A percentile compares a stretch with the other conserved stretches of the same genome.
Evolutionary conservation across 306 rosid species (phyloP).

Genomic region (Rosa multiflora): DNA sequence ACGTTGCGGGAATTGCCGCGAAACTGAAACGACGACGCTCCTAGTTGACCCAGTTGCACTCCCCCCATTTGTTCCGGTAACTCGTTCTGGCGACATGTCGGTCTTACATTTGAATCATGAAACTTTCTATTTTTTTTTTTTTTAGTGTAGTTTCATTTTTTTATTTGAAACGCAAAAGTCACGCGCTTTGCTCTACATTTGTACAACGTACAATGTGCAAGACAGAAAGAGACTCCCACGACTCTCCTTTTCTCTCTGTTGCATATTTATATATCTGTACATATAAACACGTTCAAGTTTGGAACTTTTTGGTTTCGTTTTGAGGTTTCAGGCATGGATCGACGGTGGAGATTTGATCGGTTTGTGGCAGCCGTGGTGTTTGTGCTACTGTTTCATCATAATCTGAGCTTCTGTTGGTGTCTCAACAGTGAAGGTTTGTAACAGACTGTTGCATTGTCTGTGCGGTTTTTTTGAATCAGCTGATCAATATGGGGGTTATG

Average conservation of each 20-base stretch:
- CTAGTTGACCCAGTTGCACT: not conserved
- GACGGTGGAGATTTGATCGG: conserved; percentile 39
- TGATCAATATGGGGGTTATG: not conserved
- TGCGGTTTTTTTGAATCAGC: not conserved
- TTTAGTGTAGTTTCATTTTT: not conserved
- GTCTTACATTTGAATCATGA: not conserved
- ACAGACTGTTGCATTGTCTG: conserved; percentile 6
- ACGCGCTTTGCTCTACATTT: conserved; percentile 46
- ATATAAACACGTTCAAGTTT: not conserved
- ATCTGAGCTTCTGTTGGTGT: conserved; percentile 33
- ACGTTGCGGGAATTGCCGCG: conserved; percentile 14
- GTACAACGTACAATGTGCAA: conserved; percentile 13
- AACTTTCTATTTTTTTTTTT: too few relatives aligned
- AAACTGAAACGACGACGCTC: conserved; percentile 11
- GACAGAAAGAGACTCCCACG: not conserved
- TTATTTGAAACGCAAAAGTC: not conserved
- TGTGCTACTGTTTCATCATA: conserved; percentile 27
- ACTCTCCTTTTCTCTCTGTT: conserved; percentile 2
- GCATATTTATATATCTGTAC: not conserved
- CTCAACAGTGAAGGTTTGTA: conserved; percentile 50
- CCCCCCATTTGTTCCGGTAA: not conserved
- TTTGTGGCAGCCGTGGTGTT: conserved; percentile 18
- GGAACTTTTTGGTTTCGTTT: not conserved
- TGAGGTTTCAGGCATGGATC: conserved; percentile 31
- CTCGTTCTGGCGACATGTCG: not conserved